These are phyloP conservation scores for Coemansia sp. DNA, from an alignment of 192 early-diverging fungal species.

Conservation along the genomic window DNA sequence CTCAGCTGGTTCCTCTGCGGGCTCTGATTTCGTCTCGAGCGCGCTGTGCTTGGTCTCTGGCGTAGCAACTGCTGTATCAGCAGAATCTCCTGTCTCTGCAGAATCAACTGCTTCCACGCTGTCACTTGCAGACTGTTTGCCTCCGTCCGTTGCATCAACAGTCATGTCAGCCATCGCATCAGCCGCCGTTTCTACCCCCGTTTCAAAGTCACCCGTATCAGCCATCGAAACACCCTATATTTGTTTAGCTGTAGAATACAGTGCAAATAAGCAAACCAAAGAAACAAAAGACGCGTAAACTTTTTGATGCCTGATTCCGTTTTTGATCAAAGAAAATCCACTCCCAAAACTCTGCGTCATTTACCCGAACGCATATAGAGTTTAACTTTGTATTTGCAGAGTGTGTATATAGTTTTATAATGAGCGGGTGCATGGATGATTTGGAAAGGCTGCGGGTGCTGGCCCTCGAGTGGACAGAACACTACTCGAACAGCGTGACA, in stretches of 20 bases:
- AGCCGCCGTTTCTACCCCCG: neutral
- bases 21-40: neutral
- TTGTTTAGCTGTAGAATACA: neutral
- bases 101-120: no score
- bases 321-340: no score
- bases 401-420: no score
- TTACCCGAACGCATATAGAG: no score
- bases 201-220: neutral
- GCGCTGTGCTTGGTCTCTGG: neutral
- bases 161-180: neutral
- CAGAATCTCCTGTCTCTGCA: neutral
- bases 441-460: neutral
- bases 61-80: neutral
- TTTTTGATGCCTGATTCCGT: no score
- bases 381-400: no score
- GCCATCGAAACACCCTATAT: neutral
- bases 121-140: no score
- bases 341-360: no score
- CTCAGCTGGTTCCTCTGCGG: constrained; percentile 3
- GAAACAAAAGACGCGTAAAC: neutral
- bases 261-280: neutral
- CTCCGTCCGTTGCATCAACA: neutral
- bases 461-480: neutral
- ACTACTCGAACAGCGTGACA: neutral
- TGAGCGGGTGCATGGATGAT: neutral